Evolutionary conservation across 768 basidiomycete species (phyloP), one percentile per base, ranked within the genome.

Genomic region (Pisolithus microcarpus): DNA sequence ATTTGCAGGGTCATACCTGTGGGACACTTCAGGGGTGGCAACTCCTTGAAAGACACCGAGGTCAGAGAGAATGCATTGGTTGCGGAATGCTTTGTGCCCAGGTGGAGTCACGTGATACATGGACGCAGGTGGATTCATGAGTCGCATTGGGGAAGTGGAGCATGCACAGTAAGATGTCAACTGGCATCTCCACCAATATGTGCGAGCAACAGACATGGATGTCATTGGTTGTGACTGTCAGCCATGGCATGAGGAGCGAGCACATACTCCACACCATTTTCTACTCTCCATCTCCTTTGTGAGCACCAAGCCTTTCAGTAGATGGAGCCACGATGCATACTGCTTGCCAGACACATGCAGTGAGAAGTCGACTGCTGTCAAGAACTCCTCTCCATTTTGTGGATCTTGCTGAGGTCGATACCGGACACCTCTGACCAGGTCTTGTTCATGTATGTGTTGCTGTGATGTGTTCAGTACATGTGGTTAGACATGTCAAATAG

Each of bases 281-380:
- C 75, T 72, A 52, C 71, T 70, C 56, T 86, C 87, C 34, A 78
- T 68, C 61, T 89, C 88, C 64, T 91, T 87, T 19, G 87, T 84
- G 56, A 77, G 63, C 19, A 93, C 87, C 26, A 94, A 79, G 0
- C 90, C 91, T 56, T 87, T 86, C 56, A 95, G 73, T 21, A 93
- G 69, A 59, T 87, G 83, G 45, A 87, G 72, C 92, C 92, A 94
- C 16, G 81, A 78, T 48, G 82, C 81, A 65, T 92, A n/a, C n/a
- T n/a, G n/a, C n/a, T n/a, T n/a, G n/a, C n/a, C n/a, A n/a, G n/a
- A n/a, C n/a, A n/a, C n/a, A n/a, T n/a, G n/a, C n/a, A n/a, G n/a
- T n/a, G n/a, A n/a, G n/a, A n/a, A n/a, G n/a, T n/a, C n/a, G n/a
- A n/a, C n/a, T n/a, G n/a, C n/a, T n/a, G n/a, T n/a, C n/a, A n/a